Conservation (phyloP, 106 monocot genomes). For the Acanthochlamys bracteata region DNA sequence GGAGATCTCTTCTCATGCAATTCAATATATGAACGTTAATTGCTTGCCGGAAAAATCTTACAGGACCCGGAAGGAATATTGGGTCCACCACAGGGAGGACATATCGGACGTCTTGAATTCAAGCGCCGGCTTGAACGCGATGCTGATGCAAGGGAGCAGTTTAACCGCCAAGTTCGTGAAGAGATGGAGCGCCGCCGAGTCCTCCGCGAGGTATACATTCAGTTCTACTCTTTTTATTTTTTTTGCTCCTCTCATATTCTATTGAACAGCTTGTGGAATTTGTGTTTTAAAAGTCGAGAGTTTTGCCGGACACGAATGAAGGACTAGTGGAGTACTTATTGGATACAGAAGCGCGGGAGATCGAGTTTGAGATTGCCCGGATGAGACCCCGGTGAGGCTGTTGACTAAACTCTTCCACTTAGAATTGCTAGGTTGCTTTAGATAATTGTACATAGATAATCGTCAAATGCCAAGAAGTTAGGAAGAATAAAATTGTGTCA, state of each 20-base stretch:
- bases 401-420: background rate
- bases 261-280: background rate
- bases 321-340: conserved; percentile 84
- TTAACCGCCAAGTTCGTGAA: conserved; percentile 59
- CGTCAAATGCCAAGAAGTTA: no score
- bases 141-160: conserved; percentile 47
- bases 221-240: background rate
- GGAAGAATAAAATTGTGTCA: no score
- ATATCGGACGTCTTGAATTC: conserved; percentile 71
- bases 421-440: background rate
- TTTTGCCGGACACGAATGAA: conserved; percentile 54
- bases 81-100: conserved; percentile 63
- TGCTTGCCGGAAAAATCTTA: no score
- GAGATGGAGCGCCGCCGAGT: conserved; percentile 57
- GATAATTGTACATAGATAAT: no score
- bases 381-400: conserved; percentile 46
- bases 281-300: conserved; percentile 35
- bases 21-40: no score
- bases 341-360: conserved; percentile 82
- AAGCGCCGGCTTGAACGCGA: conserved; percentile 66
- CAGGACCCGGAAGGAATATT: conserved; percentile 91
- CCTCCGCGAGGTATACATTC: conserved; percentile 49
- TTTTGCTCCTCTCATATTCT: background rate
- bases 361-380: conserved; percentile 79
- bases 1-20: no score